Conservation (phyloP, 2,329 filamentous ascomycete genomes). For the Aspergillus pseudoglaucus region DNA sequence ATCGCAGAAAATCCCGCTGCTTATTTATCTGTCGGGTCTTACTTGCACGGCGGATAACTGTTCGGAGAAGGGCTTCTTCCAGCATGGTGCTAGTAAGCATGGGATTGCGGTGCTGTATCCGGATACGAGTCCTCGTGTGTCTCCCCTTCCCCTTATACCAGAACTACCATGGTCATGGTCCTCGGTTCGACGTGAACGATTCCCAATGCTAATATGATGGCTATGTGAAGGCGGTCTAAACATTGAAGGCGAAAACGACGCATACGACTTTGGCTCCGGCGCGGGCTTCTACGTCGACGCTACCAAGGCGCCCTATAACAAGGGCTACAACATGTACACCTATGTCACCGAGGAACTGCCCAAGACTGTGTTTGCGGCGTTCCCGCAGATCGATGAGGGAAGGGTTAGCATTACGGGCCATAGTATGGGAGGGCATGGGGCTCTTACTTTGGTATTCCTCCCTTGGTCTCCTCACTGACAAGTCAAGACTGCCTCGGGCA, state of each 20-base stretch:
- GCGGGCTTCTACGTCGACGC: constrained; percentile 96
- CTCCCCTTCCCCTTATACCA: background rate
- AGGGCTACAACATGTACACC: constrained; percentile 87
- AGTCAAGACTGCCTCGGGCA: no score
- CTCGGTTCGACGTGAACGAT: background rate
- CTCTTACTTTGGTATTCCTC: constrained; percentile 63
- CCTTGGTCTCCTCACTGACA: no score
- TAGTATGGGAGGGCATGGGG: constrained; percentile 96
- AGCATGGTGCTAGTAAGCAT: constrained; percentile 68
- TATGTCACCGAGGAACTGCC: constrained; percentile 92
- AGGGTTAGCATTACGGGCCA: constrained; percentile 85
- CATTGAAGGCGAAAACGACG: constrained; percentile 76
- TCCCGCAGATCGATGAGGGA: constrained; percentile 62
- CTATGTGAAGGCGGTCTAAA: constrained; percentile 58
- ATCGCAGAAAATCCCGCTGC: constrained; percentile 65
- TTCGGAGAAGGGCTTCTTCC: constrained; percentile 80
- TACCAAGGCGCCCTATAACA: constrained; percentile 63
- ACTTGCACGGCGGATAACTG: constrained; percentile 87
- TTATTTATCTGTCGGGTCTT: constrained; percentile 89
- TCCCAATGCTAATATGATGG: background rate
- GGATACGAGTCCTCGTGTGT: constrained; percentile 80
- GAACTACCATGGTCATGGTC: background rate
- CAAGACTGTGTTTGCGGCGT: constrained; percentile 62
- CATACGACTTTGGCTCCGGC: constrained; percentile 84
- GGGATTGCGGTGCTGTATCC: constrained; percentile 92